phyloP scores from a whole-genome alignment of 768 basidiomycete species.

The Rhodotorula kratochvilovae region DNA sequence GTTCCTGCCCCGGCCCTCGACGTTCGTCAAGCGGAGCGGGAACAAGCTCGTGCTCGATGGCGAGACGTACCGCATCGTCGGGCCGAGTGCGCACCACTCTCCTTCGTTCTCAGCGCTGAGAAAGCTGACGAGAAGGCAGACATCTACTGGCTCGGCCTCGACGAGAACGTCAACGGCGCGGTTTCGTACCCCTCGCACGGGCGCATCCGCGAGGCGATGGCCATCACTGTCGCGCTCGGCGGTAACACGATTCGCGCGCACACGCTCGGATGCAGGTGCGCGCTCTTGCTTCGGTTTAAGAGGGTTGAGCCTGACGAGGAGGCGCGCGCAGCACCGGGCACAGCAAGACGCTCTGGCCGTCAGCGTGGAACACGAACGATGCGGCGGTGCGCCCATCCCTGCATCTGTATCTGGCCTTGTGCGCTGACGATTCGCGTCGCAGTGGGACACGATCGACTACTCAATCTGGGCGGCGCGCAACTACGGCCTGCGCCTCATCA shows the following conservation, averaged over 20 bases:
- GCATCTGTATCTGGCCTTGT: too few relatives aligned
- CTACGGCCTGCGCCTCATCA: constrained; percentile 39
- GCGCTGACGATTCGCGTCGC: not conserved
- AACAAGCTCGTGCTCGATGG: constrained; percentile 33
- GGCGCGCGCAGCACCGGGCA: constrained; percentile 29
- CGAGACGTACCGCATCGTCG: constrained; percentile 33
- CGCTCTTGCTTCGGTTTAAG: fast-evolving
- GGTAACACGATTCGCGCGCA: constrained; percentile 39
- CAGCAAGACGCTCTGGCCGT: constrained; percentile 32
- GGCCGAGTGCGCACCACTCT: constrained; percentile 27
- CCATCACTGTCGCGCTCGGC: constrained; percentile 40
- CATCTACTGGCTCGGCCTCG: constrained; percentile 48
- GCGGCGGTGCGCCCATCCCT: constrained; percentile 15
- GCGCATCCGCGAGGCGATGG: constrained; percentile 44
- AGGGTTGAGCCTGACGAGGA: not conserved
- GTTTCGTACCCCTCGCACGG: constrained; percentile 42
- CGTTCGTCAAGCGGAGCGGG: constrained; percentile 33
- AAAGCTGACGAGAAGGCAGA: constrained; percentile 20
- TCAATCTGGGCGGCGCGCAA: constrained; percentile 38
- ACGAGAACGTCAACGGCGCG: constrained; percentile 46
- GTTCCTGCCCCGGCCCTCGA: constrained; percentile 24
- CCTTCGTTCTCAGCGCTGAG: not conserved
- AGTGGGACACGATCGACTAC: constrained; percentile 41
- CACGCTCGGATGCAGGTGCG: constrained; percentile 39
- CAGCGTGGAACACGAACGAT: constrained; percentile 22